Base-by-base conservation (phyloP, 2,329 filamentous ascomycete species). In the Tolypocladium paradoxum region DNA sequence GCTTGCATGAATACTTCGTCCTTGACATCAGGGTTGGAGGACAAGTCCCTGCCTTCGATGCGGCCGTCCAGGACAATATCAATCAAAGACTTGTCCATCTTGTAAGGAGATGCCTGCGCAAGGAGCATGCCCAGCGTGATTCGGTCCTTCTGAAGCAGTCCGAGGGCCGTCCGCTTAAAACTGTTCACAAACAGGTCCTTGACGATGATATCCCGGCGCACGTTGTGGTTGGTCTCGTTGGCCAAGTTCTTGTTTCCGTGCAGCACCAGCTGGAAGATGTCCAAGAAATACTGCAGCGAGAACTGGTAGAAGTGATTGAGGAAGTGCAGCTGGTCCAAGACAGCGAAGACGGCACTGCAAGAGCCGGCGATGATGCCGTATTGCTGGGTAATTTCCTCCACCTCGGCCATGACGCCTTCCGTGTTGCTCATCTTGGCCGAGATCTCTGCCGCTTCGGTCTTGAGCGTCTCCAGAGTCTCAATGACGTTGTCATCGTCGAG, bases 271-370 rank as follows among this genome's bases (percentile, higher is more conserved):
- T 95, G 88, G 80, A 99, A 99, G 61, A 99, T 99, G 67, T 96
- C 88, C 53, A 96, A 81, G 73, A 99, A 99, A 73, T 96, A 99
- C 70, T 96, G 91, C 55, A 99, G 79, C 37, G 93, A 99, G 77
- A 99, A 99, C 68, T 97, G 95, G 71, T 99, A 99, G 73, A 97
- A 97, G 76, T 97, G 93, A 69, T 99, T 96, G 68, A 99, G 85
- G 66, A 96, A 95, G 70, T 97, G 92, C 54, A 99, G 81, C 69
- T 99, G 92, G 73, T 99, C 95, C 56, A 99, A 77, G 16, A 99
- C 88, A 34, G 95, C 90, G 68, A 97, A 99, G 43, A 99, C 92
- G 53, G 93, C 91, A 73, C 92, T 96, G 79, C 93, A 99, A 43
- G 93, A 92, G 62, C 85, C 83, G 53, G 93, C 93, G 70, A 99